Evolutionary conservation across 2,329 filamentous ascomycete genomes (phyloP).

Genomic region (Calonectria pauciramosa): DNA sequence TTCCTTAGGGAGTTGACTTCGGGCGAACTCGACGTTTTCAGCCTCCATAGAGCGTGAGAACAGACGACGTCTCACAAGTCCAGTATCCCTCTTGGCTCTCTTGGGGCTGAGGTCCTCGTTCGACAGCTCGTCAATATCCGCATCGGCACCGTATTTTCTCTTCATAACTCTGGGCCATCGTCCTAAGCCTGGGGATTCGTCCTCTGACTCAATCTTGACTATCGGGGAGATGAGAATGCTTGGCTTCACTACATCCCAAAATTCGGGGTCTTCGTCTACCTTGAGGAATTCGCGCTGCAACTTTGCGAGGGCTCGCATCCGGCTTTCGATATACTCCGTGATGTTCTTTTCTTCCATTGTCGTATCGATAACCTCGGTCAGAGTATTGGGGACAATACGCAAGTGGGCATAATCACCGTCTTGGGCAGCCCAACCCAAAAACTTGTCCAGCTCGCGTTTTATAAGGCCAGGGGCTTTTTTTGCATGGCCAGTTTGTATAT

Average conservation of each 20-base stretch:
- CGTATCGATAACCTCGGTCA: constrained; percentile 53
- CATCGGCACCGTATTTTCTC: constrained; percentile 7
- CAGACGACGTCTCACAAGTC: constrained; percentile 26
- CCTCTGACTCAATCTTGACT: constrained; percentile 38
- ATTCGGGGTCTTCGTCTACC: constrained; percentile 43
- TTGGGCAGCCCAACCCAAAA: constrained; percentile 57
- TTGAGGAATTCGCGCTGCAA: constrained; percentile 54
- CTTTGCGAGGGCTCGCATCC: constrained; percentile 52
- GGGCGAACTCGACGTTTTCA: constrained; percentile 29
- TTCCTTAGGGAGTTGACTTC: not conserved
- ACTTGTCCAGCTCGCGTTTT: constrained; percentile 52
- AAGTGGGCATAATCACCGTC: constrained; percentile 55
- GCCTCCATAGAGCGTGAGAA: constrained; percentile 2
- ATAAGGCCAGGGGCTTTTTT: constrained; percentile 50
- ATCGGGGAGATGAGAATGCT: constrained; percentile 35
- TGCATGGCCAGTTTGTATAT: constrained; percentile 52
- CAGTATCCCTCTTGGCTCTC: constrained; percentile 22
- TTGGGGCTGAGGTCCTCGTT: constrained; percentile 12
- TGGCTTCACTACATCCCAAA: constrained; percentile 49
- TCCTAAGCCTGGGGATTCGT: constrained; percentile 14
- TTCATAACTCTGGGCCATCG: constrained; percentile 22
- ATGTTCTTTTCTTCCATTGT: constrained; percentile 47
- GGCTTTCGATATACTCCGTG: constrained; percentile 51
- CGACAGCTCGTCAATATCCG: constrained; percentile 30
- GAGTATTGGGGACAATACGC: constrained; percentile 55